Conservation (phyloP, 73 alveolate genomes). For the Paramecium biaurelia region DNA sequence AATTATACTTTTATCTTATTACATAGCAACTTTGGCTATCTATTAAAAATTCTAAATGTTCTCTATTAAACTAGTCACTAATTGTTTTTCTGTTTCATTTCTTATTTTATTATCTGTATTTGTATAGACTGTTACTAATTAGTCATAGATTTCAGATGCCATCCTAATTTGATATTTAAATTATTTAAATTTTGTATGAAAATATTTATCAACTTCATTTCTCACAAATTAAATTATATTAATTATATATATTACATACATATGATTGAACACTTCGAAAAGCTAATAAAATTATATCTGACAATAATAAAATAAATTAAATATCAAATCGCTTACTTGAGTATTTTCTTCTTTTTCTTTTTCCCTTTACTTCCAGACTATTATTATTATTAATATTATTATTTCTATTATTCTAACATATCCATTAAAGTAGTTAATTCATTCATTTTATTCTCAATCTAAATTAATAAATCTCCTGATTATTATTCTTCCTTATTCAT, state of each 20-base stretch:
- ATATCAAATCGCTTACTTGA: background rate
- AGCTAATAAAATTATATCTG: background rate
- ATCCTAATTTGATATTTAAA: background rate
- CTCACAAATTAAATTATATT: background rate
- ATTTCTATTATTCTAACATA: background rate
- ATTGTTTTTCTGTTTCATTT: background rate
- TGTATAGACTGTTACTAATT: constrained; percentile 6
- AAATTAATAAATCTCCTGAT: background rate
- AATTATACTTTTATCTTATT: background rate
- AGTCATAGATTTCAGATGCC: background rate
- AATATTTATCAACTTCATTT: background rate
- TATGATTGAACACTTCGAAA: too few relatives aligned
- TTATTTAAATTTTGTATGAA: background rate
- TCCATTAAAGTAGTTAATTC: constrained; percentile 42
- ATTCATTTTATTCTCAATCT: constrained; percentile 36
- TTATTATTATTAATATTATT: background rate
- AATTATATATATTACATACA: background rate
- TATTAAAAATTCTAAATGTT: background rate
- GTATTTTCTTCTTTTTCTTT: background rate
- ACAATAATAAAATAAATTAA: background rate
- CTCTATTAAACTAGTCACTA: background rate
- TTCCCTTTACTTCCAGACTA: background rate
- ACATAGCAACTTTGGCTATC: background rate
- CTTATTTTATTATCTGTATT: background rate
- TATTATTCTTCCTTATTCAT: background rate